Evolutionary conservation across 129 eudicot genomes (phyloP).

Genomic region (Arctium lappa): DNA sequence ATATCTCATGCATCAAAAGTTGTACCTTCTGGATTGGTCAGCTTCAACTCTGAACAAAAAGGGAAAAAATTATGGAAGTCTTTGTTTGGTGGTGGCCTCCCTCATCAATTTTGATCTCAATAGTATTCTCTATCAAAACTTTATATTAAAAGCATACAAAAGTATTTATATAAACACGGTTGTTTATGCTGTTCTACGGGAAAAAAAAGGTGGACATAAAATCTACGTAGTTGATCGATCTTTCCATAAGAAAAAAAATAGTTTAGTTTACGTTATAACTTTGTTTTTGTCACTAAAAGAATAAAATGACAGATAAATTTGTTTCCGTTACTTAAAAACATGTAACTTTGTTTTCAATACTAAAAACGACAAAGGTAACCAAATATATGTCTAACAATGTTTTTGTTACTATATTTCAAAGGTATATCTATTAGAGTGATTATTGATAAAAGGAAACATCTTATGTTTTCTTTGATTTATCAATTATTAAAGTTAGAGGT

Average conservation of each 20-base stretch:
- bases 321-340: too few relatives aligned
- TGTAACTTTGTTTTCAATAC: too few relatives aligned
- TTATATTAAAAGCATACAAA: neutral
- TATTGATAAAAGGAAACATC: too few relatives aligned
- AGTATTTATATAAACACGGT: neutral
- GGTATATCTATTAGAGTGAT: too few relatives aligned
- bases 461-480: too few relatives aligned
- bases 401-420: too few relatives aligned
- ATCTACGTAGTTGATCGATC: neutral
- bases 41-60: neutral
- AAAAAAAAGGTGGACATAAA: too few relatives aligned
- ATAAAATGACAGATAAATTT: too few relatives aligned
- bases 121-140: neutral
- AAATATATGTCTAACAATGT: too few relatives aligned
- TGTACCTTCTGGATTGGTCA: slow-evolving; percentile 14
- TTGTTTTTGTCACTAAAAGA: neutral
- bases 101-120: slow-evolving; percentile 9
- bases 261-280: neutral
- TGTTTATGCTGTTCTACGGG: neutral
- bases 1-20: slow-evolving; percentile 1
- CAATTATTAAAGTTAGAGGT: too few relatives aligned
- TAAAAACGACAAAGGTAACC: too few relatives aligned
- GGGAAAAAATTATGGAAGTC: neutral
- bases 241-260: neutral
- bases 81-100: slow-evolving; percentile 1